Evolutionary conservation across 2,329 filamentous ascomycete genomes (phyloP).

Genomic region (Epichloe aotearoae): DNA sequence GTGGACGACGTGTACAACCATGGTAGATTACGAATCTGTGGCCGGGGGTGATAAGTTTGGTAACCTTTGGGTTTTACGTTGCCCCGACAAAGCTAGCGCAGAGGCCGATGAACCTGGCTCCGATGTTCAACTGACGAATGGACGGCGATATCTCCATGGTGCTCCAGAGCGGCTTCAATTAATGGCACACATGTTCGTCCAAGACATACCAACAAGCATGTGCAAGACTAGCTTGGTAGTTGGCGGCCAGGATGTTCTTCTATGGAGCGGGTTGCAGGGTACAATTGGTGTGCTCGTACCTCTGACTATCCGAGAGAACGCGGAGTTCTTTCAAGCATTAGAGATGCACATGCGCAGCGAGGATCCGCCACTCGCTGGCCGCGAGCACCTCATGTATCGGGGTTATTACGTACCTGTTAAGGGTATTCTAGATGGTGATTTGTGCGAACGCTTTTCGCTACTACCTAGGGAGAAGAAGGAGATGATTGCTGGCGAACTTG

Average conservation of each 20-base stretch:
- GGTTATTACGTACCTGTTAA: slow-evolving; percentile 95
- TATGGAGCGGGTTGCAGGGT: slow-evolving; percentile 94
- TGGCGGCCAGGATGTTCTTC: slow-evolving; percentile 77
- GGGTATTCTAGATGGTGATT: slow-evolving; percentile 88
- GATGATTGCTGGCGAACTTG: slow-evolving; percentile 86
- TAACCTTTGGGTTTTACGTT: slow-evolving; percentile 85
- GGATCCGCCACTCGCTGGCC: slow-evolving; percentile 75
- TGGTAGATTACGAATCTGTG: slow-evolving; percentile 95
- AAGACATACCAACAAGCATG: slow-evolving; percentile 85
- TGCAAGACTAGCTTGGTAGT: slow-evolving; percentile 82
- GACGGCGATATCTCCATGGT: slow-evolving; percentile 79
- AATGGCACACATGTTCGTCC: slow-evolving; percentile 77
- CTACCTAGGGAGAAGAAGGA: slow-evolving; percentile 81
- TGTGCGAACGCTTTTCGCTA: slow-evolving; percentile 82
- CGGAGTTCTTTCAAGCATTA: slow-evolving; percentile 92
- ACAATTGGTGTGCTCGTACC: slow-evolving; percentile 88
- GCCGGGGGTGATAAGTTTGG: slow-evolving; percentile 96
- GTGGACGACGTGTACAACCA: slow-evolving; percentile 81
- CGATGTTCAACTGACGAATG: slow-evolving; percentile 80
- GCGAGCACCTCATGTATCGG: slow-evolving; percentile 90
- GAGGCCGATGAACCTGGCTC: slow-evolving; percentile 87
- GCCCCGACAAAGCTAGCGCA: slow-evolving; percentile 71
- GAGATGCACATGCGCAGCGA: slow-evolving; percentile 79
- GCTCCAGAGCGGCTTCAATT: slow-evolving; percentile 72
- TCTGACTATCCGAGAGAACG: slow-evolving; percentile 80